Base-by-base conservation (phyloP, 1,284 basidiomycete genomes). In the Lignosus rhinocerotis region DNA sequence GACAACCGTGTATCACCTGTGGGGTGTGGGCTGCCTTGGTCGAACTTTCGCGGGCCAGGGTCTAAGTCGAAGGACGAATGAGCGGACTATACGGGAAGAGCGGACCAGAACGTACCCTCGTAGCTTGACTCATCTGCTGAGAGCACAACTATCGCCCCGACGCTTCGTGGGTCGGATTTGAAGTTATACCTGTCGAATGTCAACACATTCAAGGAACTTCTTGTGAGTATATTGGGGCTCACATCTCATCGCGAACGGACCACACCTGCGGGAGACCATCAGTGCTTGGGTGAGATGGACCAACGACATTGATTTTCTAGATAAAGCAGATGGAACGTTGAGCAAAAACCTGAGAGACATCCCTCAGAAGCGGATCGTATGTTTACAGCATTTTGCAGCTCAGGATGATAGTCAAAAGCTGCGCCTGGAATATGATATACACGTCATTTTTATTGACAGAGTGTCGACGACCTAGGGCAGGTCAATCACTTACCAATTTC, bases 321-420 rank as follows among this genome's bases (percentile, higher is more conserved):
- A 12, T 25, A 3, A 2, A 25, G 6, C 16, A 31, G 38, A 9
- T 25, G 38, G 19, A 32, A 12, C 41, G 31, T 42, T 9, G 14
- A 34, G 19, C 34, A 34, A 31, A 25, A 2, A 25, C 2, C 25
- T 25, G 25, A 25, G 4, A 25, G 2, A 25, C 4, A 25, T 25
- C 25, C 25, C 2, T 25, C 25, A 25, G 25, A 10, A 41, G 21
- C 42, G 47, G 34, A 30, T 57, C 33, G 32, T 31, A 0, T 19
- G 72, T 80, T 55, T 60, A 86, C 84, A 33, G 84, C 86, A 59
- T 82, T 79, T 69, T 87, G 84, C 8, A 92, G 70, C 8, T 73
- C 75, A 0, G 90, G 85, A 67, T 93, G 90, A 70, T 90, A 90
- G 71, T 92, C 88, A 67, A 93, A 92, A 59, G 79, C 81, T 3